Evolutionary conservation across 2,329 filamentous ascomycete species (phyloP), one percentile per base, ranked within the genome.

Genomic region (Ophiocordyceps camponoti-floridani): DNA sequence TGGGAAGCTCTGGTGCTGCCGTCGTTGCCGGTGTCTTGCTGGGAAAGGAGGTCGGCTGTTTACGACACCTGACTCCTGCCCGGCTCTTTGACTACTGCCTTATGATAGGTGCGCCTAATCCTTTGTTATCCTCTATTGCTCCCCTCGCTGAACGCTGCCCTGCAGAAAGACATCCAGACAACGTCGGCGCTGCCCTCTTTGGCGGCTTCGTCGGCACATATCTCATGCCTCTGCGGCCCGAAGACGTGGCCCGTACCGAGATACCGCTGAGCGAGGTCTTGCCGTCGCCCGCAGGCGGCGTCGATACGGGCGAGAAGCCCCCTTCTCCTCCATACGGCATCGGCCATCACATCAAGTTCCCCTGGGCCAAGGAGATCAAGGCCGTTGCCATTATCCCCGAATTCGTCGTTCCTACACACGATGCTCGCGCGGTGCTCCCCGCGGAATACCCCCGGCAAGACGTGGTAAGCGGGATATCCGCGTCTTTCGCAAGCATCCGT

Each of bases 131-230:
- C 23, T 14, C 11, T 14, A 14, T 28, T 31, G 4, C 16, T 4
- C 28, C 41, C 14, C 16, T 16, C 16, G 27, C 43, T 47, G 41
- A 47, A 35, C 4, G 18, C 10, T 13, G 4, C 27, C 5, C 4
- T 5, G 60, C 49, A 79, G 77, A 94, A 64, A 78, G 86, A 51
- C 87, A 94, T 62, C 87, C 87, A 11, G 87, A 94, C 65, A 94
- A 94, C 58, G 86, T 98, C 44, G 91, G 88, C 47, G 91, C 91
- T 13, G 88, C 91, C 8, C 75, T 96, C 33, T 96, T 93, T 56
- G 91, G 91, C 52, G 91, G 91, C 30, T 96, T 98, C 53, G 87
- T 98, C 26, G 91, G 91, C 48, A 95, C 89, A 16, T 96, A 96
- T 59, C 75, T 96, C 48, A 94, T 93, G 65, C 89, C 94, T 48